Evolutionary conservation across 2,329 filamentous ascomycete species (phyloP), one percentile per base, ranked within the genome.

Genomic region (Colletotrichum cordylinicola): DNA sequence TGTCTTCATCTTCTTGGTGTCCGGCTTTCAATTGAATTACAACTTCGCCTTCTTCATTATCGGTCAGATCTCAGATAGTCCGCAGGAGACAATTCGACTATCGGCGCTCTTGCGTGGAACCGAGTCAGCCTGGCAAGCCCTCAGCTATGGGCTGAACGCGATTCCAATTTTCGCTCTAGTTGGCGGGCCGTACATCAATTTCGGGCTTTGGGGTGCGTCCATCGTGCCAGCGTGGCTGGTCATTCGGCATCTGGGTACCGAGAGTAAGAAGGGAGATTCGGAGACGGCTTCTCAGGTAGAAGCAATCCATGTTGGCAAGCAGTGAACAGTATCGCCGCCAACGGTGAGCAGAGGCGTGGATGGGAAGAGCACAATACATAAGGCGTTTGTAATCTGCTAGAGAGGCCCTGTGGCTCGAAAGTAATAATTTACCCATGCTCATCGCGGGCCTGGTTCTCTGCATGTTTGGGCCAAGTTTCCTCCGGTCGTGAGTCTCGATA

Each of bases 21-120:
- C 89, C n/a, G 90, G 91, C 0, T 94, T 94, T 77, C 92, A 94
- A 80, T 78, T 94, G n/a, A 94, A 94, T 79, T 94, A 94, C 81
- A 87, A 94, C 78, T 94, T 91, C 80, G 83, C 93, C 8, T 94
- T 94, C 82, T 94, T 94, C 80, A 86, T 94, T 69, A 89, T 94
- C 13, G 88, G 90, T 0, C 91, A 93, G 77, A 81, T 94, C 4
- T 92, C 93, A 1, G 84, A 85, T 3, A 86, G 87, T 13, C 88
- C 93, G 35, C 87, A 89, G 48, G 91, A 94, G 78, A 89, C 94
- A 0, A 88, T 94, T 29, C 88, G 93, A 1, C 90, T 92, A 77
- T 89, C 93, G 0, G 92, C 91, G 0, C 82, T 94, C 12, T 82
- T 94, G 9, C 87, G 93, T 75, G 93, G 91, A 0, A 93, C 91